Conservation (phyloP, 176 grass and related monocot species). For the Alopecurus myosuroides region DNA sequence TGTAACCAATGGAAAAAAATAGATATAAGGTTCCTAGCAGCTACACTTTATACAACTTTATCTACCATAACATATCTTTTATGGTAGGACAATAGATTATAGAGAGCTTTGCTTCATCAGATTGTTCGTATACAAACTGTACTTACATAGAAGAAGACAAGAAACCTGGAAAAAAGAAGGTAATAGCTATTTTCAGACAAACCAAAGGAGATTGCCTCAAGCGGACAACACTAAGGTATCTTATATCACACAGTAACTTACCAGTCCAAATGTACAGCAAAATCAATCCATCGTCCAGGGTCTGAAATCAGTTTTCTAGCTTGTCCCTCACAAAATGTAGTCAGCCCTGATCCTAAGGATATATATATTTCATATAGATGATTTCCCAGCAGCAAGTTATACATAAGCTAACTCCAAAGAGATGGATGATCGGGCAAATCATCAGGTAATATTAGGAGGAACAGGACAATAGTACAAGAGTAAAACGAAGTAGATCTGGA, state of each 20-base stretch:
- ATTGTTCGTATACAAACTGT: not conserved
- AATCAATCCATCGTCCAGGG: not conserved
- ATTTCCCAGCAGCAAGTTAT: not conserved
- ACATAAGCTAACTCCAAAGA: constrained; percentile 1
- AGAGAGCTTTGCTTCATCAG: not conserved
- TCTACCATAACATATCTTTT: not conserved
- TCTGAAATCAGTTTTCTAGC: not conserved
- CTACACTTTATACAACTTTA: not conserved
- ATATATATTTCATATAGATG: not conserved
- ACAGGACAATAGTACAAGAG: not conserved
- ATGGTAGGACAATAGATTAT: not conserved
- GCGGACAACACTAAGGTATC: not conserved
- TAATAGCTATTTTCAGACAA: not conserved
- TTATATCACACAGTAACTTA: not conserved
- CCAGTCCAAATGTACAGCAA: not conserved
- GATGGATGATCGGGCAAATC: not conserved
- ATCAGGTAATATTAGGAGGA: not conserved
- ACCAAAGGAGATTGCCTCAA: not conserved
- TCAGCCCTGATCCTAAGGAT: not conserved
- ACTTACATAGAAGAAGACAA: not conserved
- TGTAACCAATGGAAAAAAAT: not conserved
- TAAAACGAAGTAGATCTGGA: constrained; percentile 1
- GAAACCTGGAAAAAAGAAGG: not conserved
- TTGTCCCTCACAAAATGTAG: not conserved
- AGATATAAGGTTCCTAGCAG: not conserved